Percentiles rank a stretch among this genome's conserved stretches.
These are phyloP conservation scores for Podospora tetraspora DNA, from an alignment of 495 filamentous ascomycete genomes.

Conservation along the genomic window DNA sequence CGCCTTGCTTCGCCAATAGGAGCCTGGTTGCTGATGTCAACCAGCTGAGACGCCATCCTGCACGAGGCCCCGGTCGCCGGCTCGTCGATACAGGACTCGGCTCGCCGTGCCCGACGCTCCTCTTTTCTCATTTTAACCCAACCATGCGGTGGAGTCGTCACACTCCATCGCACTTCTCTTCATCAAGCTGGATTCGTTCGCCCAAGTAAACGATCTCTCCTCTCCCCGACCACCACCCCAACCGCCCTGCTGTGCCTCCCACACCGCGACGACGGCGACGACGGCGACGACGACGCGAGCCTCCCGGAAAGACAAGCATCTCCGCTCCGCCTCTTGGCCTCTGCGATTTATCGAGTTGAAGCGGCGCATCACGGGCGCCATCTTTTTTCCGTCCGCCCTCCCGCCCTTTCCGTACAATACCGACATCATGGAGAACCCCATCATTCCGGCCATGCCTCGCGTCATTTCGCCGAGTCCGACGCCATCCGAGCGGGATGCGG, in stretches of 20 bases:
- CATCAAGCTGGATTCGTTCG: conserved; percentile 41
- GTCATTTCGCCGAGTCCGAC: conserved; percentile 68
- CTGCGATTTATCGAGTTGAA: conserved; percentile 39
- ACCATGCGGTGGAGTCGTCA: conserved; percentile 36
- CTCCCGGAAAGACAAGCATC: conserved; percentile 46
- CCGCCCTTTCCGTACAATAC: conserved; percentile 42
- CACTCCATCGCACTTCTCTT: conserved; percentile 29
- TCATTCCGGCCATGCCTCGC: conserved; percentile 59
- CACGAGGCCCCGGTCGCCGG: not conserved
- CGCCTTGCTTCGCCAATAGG: conserved; percentile 10
- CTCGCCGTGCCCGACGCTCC: not conserved
- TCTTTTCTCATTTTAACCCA: conserved; percentile 12
- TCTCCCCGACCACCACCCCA: conserved; percentile 28
- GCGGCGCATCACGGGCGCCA: conserved; percentile 48
- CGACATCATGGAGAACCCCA: conserved; percentile 32
- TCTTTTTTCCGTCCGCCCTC: conserved; percentile 41
- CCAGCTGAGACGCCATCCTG: conserved; percentile 12
- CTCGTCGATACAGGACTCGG: conserved; percentile 1
- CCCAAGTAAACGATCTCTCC: not conserved
- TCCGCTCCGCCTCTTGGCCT: conserved; percentile 41
- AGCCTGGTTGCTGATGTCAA: conserved; percentile 7
- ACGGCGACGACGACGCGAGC: conserved; percentile 26
- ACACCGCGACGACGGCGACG: conserved; percentile 2
- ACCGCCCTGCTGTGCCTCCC: conserved; percentile 15
- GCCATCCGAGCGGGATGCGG: conserved; percentile 50